Percentiles rank a stretch among this genome's conserved stretches.
Evolutionary conservation across 106 monocot species (phyloP).

Genomic region (Dendrobium officinale): DNA sequence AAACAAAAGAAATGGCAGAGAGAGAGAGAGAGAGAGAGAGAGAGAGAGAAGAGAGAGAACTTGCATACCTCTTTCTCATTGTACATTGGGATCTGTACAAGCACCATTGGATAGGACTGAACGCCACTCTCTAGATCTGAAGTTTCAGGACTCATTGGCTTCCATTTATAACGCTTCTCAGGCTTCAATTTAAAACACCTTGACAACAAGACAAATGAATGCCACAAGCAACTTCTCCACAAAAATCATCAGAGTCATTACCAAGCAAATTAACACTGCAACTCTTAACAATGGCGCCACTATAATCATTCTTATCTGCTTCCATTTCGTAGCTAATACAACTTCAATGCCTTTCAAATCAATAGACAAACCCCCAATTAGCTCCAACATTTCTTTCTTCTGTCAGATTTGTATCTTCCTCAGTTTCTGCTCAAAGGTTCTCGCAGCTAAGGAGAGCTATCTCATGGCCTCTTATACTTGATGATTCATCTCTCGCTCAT

Average conservation of each 20-base stretch:
- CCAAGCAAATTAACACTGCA: slow-evolving; percentile 18
- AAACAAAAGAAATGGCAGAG: not conserved
- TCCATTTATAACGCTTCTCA: slow-evolving; percentile 27
- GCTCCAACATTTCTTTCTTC: not conserved
- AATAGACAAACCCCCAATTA: not conserved
- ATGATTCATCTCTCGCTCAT: too few relatives aligned
- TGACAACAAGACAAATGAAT: slow-evolving; percentile 17
- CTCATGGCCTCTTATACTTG: not conserved
- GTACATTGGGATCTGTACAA: slow-evolving; percentile 39
- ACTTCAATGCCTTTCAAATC: not conserved
- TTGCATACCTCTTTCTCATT: slow-evolving; percentile 37
- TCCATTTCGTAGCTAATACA: not conserved
- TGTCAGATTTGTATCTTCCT: not conserved
- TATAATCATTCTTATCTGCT: slow-evolving; percentile 4
- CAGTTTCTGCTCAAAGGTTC: not conserved
- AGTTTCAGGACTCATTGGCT: slow-evolving; percentile 6
- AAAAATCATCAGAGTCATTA: slow-evolving; percentile 31
- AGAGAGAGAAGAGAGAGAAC: not conserved
- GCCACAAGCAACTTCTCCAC: slow-evolving; percentile 26
- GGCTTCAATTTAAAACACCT: slow-evolving; percentile 23
- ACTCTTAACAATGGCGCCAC: slow-evolving; percentile 23
- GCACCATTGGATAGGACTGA: slow-evolving; percentile 24
- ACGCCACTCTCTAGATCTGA: slow-evolving; percentile 19
- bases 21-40: not conserved
- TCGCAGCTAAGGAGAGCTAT: not conserved